Base-by-base conservation (phyloP, 2,329 filamentous ascomycete species). In the Metarhizium album region DNA sequence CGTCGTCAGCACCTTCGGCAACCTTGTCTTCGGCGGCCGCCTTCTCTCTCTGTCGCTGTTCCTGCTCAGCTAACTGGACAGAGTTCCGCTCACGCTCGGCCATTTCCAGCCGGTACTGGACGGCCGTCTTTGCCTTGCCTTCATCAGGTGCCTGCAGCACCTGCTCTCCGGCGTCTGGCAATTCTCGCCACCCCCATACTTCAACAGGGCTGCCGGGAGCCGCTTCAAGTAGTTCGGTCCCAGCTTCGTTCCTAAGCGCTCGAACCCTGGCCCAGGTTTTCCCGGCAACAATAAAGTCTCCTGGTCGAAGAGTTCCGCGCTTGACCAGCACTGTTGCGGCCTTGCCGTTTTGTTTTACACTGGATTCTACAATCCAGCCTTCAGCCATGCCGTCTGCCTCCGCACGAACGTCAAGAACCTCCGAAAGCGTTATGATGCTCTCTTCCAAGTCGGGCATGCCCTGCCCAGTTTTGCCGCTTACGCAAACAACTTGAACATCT, bases 371-470 rank as follows among this genome's bases (percentile, higher is more conserved):
- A 18, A 98, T 78, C 88, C 90, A 96, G 16, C 93, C 93, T 70
- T 98, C 93, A 7, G 85, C 88, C 63, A 80, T 78, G 20, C 89
- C 86, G 54, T 86, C 78, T 0, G 67, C 67, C 59, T 95, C 87
- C 27, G 91, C 88, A 45, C 91, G 84, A 61, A 94, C 85, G 59
- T 98, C 93, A 13, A 96, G 78, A 57, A 97, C 82, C 64, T 98
- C 93, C 1, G 90, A 86, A 4, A 95, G 77, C 0, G 88, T 85
- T 22, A 93, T 71, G 46, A 91, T 88, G 46, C 86, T 90, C 71
- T 98, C 94, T 69, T 97, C 93, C 2, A 98, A 77, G 47, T 94
- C 86, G 16, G 82, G 74, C 84, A 98, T 97, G 46, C 93, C 93
- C 64, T 86, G 74, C 1, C 93, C 93, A 0, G 93, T 97, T 72